Base-by-base conservation (phyloP, 306 rosid species). In the Acacia crassicarpa region DNA sequence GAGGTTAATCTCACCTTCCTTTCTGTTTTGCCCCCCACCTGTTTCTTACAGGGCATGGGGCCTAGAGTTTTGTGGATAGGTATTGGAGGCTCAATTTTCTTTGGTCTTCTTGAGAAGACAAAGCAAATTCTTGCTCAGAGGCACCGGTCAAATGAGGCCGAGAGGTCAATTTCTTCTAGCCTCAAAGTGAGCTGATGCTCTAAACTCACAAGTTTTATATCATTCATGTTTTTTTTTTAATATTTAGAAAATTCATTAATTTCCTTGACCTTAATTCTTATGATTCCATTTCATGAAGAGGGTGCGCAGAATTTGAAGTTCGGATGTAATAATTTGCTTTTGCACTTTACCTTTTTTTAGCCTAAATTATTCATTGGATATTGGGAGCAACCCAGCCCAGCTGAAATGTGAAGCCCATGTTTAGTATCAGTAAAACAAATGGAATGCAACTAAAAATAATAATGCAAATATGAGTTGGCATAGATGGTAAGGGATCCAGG, bases 11-110 rank as follows among this genome's bases (percentile, higher is more conserved):
- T n/a, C 32, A 2, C 14, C 23, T 10, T 70, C 75, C 13, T 27
- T 69, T 6, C 19, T 66, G 11, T 32, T 58, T 22, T 19, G 1
- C 33, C 4, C 9, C 7, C n/a, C 59, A n/a, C 59, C 38, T 63
- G 30, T 45, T 84, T 81, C 17, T 33, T 83, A 80, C 87, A 91
- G 97, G 94, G 94, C 35, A 77, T 90, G 30, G 94, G 92, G 72
- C 94, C 97, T 38, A 82, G 97, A 83, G 93, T 92, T 20, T 25
- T 92, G 74, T 92, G 95, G 97, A 91, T 92, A 84, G 97, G 97
- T 69, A 51, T 92, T 53, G 97, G 97, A 23, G 97, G 97, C 83
- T 90, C 97, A 40, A 89, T 91, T 58, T 92, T 92, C 83, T 91
- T 92, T 82, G 90, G 95, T 40, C 90, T 88, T 66, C 94, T 91